A percentile compares a stretch with the other conserved stretches of the same genome.
phyloP scores from a whole-genome alignment of 1,139 yeast genomes.

The Scheffersomyces titani region DNA sequence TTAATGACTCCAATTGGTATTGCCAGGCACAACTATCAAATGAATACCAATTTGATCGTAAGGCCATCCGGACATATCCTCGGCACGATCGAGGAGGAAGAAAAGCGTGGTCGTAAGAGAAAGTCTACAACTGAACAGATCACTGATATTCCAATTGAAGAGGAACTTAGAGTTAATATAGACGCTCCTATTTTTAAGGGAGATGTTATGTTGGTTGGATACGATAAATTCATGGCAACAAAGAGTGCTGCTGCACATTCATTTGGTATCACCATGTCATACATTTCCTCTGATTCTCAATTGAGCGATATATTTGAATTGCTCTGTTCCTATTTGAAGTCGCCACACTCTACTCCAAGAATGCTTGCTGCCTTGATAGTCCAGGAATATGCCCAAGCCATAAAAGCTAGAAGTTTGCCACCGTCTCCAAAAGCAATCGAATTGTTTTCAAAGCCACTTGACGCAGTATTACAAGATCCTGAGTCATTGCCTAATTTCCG shows the following conservation, averaged over 20 bases:
- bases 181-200: slow-evolving; percentile 93
- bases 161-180: slow-evolving; percentile 71
- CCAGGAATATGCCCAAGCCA: slow-evolving; percentile 65
- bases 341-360: slow-evolving; percentile 81
- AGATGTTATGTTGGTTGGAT: slow-evolving; percentile 84
- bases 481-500: slow-evolving; percentile 60
- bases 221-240: slow-evolving; percentile 71
- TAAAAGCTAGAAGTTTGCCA: slow-evolving; percentile 18
- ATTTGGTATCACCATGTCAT: slow-evolving; percentile 69
- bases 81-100: slow-evolving; percentile 24
- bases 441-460: slow-evolving; percentile 30
- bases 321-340: slow-evolving; percentile 45
- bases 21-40: slow-evolving; percentile 82
- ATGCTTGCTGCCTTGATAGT: slow-evolving; percentile 68
- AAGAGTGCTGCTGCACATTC: slow-evolving; percentile 78
- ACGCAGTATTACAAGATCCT: slow-evolving; percentile 43
- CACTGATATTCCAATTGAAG: slow-evolving; percentile 53
- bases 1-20: slow-evolving; percentile 94
- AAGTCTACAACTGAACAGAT: slow-evolving; percentile 25
- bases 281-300: slow-evolving; percentile 41
- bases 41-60: slow-evolving; percentile 73
- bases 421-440: slow-evolving; percentile 21
- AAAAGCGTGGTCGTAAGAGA: slow-evolving; percentile 36
- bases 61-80: slow-evolving; percentile 75
- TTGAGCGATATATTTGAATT: slow-evolving; percentile 39